phyloP scores from a whole-genome alignment of 2,329 filamentous ascomycete genomes.

The Cladosporium sp. region DNA sequence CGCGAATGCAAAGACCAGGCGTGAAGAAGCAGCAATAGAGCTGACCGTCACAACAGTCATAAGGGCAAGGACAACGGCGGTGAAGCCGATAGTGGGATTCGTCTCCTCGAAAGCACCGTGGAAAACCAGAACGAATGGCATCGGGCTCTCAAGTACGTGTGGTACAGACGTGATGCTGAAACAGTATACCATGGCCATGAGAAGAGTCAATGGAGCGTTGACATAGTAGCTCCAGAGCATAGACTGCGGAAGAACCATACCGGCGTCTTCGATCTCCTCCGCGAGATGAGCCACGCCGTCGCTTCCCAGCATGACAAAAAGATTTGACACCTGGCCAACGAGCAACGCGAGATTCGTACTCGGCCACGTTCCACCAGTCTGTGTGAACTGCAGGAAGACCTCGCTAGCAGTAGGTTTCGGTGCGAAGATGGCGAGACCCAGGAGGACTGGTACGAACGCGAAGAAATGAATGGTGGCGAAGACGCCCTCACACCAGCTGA shows the following conservation, averaged over 20 bases:
- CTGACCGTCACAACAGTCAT: slow-evolving; percentile 8
- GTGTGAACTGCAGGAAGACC: slow-evolving; percentile 5
- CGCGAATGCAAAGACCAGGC: slow-evolving; percentile 33
- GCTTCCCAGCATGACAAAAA: slow-evolving; percentile 22
- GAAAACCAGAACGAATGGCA: slow-evolving; percentile 26
- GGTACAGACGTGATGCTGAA: slow-evolving; percentile 18
- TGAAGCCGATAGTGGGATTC: slow-evolving; percentile 19
- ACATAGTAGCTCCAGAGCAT: slow-evolving; percentile 28
- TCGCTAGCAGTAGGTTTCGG: slow-evolving; percentile 6
- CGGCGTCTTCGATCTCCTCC: slow-evolving; percentile 28
- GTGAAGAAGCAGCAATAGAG: background rate
- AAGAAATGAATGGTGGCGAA: slow-evolving; percentile 31
- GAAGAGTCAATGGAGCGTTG: slow-evolving; percentile 19
- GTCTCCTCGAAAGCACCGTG: slow-evolving; percentile 19
- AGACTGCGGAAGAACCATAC: slow-evolving; percentile 24
- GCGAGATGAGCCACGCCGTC: slow-evolving; percentile 31
- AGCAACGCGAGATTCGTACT: slow-evolving; percentile 26
- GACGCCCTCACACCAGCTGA: slow-evolving; percentile 29
- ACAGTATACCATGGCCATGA: slow-evolving; percentile 22
- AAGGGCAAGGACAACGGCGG: slow-evolving; percentile 22
- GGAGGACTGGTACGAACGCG: slow-evolving; percentile 29
- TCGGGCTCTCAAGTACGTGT: slow-evolving; percentile 13
- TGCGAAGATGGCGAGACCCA: slow-evolving; percentile 26
- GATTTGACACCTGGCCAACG: slow-evolving; percentile 28
- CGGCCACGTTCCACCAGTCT: slow-evolving; percentile 33